A percentile compares a stretch with the other conserved stretches of the same genome.
Conservation (phyloP, 495 filamentous ascomycete genomes). For the Hyaloscypha finlandica region DNA sequence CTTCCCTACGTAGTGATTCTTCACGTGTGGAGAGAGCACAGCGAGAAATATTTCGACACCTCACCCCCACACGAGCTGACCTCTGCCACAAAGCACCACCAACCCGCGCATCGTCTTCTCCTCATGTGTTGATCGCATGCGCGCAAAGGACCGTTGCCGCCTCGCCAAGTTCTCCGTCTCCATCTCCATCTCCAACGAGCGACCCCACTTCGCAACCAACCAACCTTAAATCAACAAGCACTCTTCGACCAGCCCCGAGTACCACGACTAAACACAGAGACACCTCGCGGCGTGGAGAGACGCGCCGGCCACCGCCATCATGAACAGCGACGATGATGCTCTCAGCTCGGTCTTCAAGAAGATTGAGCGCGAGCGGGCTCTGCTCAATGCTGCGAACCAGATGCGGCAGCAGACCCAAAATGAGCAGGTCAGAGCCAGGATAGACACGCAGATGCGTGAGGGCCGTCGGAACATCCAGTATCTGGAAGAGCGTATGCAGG, state of each 20-base stretch:
- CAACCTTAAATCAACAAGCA: conserved; percentile 15
- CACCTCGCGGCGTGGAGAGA: conserved; percentile 22
- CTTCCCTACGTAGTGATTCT: neutral
- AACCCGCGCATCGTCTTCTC: conserved; percentile 4
- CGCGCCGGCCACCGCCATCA: conserved; percentile 38
- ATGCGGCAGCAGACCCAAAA: conserved; percentile 97
- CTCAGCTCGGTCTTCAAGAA: conserved; percentile 89
- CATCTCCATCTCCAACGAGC: conserved; percentile 10
- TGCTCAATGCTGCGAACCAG: conserved; percentile 89
- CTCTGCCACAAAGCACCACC: neutral
- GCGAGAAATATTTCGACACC: conserved; percentile 16
- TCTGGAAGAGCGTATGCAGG: conserved; percentile 85
- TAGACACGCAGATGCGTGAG: conserved; percentile 92
- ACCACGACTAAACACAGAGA: conserved; percentile 1
- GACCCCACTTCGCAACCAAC: conserved; percentile 28
- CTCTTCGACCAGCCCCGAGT: conserved; percentile 6
- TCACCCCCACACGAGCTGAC: neutral
- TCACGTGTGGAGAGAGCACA: conserved; percentile 10
- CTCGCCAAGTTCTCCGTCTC: conserved; percentile 21
- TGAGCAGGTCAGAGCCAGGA: conserved; percentile 79
- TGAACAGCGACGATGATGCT: conserved; percentile 79
- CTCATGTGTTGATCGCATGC: conserved; percentile 23
- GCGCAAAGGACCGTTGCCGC: conserved; percentile 2
- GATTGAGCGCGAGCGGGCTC: conserved; percentile 95
- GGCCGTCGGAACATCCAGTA: conserved; percentile 90